phyloP scores from a whole-genome alignment of 305 asterid genomes.

The Ilex paraguariensis region DNA sequence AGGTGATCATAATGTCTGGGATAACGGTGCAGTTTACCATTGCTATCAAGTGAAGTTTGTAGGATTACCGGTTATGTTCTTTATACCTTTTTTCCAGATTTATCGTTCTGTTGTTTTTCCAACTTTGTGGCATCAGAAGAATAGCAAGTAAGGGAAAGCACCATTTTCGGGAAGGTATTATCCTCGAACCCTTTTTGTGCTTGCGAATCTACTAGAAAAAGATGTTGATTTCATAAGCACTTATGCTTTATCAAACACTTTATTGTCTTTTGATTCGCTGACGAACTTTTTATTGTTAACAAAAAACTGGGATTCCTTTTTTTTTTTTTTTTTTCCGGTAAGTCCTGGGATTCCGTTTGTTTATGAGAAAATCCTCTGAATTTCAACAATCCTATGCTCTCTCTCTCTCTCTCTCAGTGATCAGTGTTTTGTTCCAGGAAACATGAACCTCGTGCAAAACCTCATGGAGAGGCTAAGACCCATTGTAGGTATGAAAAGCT shows the following conservation, averaged over 20 bases:
- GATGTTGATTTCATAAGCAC: background rate
- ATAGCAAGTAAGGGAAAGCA: background rate
- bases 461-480: conserved; percentile 42
- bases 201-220: background rate
- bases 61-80: background rate
- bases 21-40: conserved; percentile 24
- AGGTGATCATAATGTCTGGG: conserved; percentile 1
- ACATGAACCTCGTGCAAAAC: conserved; percentile 37
- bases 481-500: conserved; percentile 34
- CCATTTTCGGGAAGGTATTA: conserved; percentile 4
- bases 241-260: conserved; percentile 4
- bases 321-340: no score
- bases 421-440: background rate
- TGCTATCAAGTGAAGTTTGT: conserved; percentile 14
- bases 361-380: background rate
- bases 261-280: conserved; percentile 17
- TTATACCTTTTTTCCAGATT: conserved; percentile 4
- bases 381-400: background rate
- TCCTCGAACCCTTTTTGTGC: background rate
- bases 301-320: background rate
- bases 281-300: background rate
- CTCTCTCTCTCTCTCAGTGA: background rate
- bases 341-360: background rate
- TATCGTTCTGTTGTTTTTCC: conserved; percentile 4
- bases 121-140: background rate